Base-by-base conservation (phyloP, 148 eudicot species). In the Rhododendron ovatum region DNA sequence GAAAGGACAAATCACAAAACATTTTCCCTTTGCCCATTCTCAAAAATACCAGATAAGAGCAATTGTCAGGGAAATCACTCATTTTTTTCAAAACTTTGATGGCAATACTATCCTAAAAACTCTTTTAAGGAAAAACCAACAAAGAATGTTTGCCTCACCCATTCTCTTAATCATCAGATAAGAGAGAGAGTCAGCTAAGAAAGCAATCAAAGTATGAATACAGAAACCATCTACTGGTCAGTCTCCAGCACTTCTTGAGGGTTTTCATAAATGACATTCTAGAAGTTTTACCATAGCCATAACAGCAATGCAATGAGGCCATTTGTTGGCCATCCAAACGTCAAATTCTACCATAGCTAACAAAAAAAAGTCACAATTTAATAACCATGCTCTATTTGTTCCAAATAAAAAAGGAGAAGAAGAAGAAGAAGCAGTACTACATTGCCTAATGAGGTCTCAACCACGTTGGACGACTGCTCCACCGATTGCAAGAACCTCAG, bases 401-500 rank as follows among this genome's bases (percentile, higher is more conserved):
- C 61, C 61, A 4, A 53, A 59, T 20, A 20, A 17, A 57, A 7
- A 6, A 39, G n/a, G n/a, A n/a, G n/a, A n/a, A n/a, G n/a, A 57
- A 57, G 24, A 59, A 59, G 65, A 17, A 55, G 89, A 86, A 89
- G 90, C 65, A 88, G 83, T 95, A 63, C 0, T 71, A 96, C 99
- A 91, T 95, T 93, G 98, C 98, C 96, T 50, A 93, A 82, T 63
- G 99, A 91, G 55, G 99, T 95, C 57, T 95, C 87, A 80, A 91
- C 95, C 84, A 93, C 87, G 83, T 88, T 91, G 59, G 96, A 95
- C 1, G 95, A 97, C 90, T 93, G 98, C 51, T 94, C 93, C 83
- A 97, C 94, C 10, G 95, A 92, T 81, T 95, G 98, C 92, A 95
- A 89, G 80, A 97, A 94, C 92, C 98, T 92, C 90, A 97, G 89